Percentiles rank a stretch among this genome's conserved stretches.
These are phyloP conservation scores for Cryphonectria japonica DNA, from an alignment of 2,329 filamentous ascomycete species.

Conservation along the genomic window DNA sequence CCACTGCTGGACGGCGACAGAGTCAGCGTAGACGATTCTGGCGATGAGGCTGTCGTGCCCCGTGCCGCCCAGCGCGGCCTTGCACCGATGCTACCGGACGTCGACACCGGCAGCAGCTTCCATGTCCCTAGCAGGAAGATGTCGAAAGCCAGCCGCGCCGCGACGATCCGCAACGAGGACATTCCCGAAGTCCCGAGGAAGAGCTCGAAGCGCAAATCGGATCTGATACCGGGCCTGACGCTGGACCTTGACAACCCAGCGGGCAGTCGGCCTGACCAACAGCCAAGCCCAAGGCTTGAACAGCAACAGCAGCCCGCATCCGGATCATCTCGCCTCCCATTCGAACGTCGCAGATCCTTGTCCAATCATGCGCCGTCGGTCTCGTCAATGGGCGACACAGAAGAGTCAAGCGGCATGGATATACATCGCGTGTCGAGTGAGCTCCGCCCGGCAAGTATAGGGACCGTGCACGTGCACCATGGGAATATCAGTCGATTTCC, in stretches of 20 bases:
- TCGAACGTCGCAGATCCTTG: conserved; percentile 57
- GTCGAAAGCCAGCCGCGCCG: conserved; percentile 57
- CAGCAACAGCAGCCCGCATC: conserved; percentile 27
- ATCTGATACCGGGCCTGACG: conserved; percentile 37
- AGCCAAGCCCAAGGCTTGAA: conserved; percentile 25
- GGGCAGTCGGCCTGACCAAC: conserved; percentile 41
- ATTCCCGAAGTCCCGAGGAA: conserved; percentile 69
- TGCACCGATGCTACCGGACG: conserved; percentile 62
- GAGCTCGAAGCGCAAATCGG: conserved; percentile 68
- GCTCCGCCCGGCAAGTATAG: conserved; percentile 58
- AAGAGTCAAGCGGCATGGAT: conserved; percentile 43
- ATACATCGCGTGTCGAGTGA: conserved; percentile 35
- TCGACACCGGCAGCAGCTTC: conserved; percentile 63
- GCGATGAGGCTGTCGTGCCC: conserved; percentile 47
- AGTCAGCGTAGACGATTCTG: conserved; percentile 50
- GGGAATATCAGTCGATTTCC: conserved; percentile 61
- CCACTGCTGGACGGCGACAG: conserved; percentile 51
- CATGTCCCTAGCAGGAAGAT: conserved; percentile 66
- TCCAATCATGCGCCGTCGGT: conserved; percentile 54
- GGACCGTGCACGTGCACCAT: conserved; percentile 61
- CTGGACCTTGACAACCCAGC: conserved; percentile 40
- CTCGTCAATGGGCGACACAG: conserved; percentile 54
- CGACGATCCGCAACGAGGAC: conserved; percentile 38
- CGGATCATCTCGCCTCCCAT: conserved; percentile 53
- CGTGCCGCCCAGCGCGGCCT: conserved; percentile 36